phyloP scores from a whole-genome alignment of 2,329 filamentous ascomycete species.

The Ophiocordyceps australis region DNA sequence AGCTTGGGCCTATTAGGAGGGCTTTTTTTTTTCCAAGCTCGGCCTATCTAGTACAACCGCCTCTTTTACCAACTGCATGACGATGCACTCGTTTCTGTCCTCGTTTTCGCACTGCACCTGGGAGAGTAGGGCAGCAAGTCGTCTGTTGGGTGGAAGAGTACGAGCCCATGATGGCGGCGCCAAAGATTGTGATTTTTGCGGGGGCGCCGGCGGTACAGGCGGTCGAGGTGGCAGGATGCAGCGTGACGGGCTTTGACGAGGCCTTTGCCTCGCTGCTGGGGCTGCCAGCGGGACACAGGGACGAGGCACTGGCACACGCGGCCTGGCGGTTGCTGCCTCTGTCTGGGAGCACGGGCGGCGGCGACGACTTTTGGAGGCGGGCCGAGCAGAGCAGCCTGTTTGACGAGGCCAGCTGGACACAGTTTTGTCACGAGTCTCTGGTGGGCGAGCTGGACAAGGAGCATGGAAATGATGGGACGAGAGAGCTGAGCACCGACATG shows the following conservation, averaged over 20 bases:
- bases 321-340: slow-evolving; percentile 38
- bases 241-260: slow-evolving; percentile 9
- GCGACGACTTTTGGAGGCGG: background rate
- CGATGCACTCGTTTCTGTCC: no score
- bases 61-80: no score
- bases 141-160: no score
- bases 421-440: slow-evolving; percentile 68
- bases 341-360: slow-evolving; percentile 7
- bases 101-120: no score
- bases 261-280: slow-evolving; percentile 10
- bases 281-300: slow-evolving; percentile 1
- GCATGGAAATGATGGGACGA: slow-evolving; percentile 7
- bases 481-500: no score
- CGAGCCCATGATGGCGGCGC: slow-evolving; percentile 2
- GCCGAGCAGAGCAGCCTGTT: slow-evolving; percentile 14
- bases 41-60: no score
- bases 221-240: slow-evolving; percentile 11
- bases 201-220: slow-evolving; percentile 15
- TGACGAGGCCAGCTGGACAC: slow-evolving; percentile 23
- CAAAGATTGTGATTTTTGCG: slow-evolving; percentile 17
- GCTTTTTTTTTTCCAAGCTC: no score
- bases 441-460: slow-evolving; percentile 39
- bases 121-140: no score
- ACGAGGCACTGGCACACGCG: slow-evolving; percentile 15
- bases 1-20: no score